A percentile compares a stretch with the other conserved stretches of the same genome.
phyloP scores from a whole-genome alignment of 768 basidiomycete species.

The Suillus occidentalis region DNA sequence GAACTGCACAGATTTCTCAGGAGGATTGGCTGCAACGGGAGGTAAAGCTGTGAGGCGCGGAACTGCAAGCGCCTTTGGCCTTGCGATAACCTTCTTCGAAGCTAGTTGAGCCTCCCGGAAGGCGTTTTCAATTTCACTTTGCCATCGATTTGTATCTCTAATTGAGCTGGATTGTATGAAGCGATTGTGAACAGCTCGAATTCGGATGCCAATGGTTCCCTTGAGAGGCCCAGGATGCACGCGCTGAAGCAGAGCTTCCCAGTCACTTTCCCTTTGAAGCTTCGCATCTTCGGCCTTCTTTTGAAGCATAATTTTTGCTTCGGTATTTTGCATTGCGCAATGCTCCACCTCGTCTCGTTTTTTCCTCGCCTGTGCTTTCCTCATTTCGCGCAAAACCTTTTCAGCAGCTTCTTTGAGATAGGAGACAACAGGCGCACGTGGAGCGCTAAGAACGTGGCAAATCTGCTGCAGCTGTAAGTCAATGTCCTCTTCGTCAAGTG shows the following conservation, averaged over 20 bases:
- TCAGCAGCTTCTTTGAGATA: conserved; percentile 44
- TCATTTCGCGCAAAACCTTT: conserved; percentile 42
- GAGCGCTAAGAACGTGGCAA: conserved; percentile 56
- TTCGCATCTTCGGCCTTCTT: conserved; percentile 67
- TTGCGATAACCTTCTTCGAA: conserved; percentile 44
- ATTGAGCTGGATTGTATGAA: conserved; percentile 60
- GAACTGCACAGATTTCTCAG: conserved; percentile 50
- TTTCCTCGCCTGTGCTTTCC: conserved; percentile 40
- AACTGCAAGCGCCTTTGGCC: conserved; percentile 22
- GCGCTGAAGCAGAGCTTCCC: conserved; percentile 55
- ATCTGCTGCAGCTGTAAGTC: conserved; percentile 45
- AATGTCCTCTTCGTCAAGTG: conserved; percentile 48
- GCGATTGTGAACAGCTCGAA: conserved; percentile 53
- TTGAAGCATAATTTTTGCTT: conserved; percentile 53
- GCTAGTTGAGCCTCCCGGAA: conserved; percentile 56
- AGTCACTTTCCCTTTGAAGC: conserved; percentile 59
- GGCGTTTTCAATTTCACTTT: conserved; percentile 55
- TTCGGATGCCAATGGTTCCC: conserved; percentile 46
- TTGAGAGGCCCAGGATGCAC: conserved; percentile 56
- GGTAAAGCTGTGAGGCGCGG: conserved; percentile 27
- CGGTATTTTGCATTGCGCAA: conserved; percentile 37
- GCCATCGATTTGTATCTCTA: conserved; percentile 58
- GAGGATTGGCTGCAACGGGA: conserved; percentile 42
- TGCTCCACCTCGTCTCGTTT: conserved; percentile 30
- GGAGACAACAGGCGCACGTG: conserved; percentile 43